Conservation (phyloP, 306 rosid species). For the Sechiopsis laciniata region DNA sequence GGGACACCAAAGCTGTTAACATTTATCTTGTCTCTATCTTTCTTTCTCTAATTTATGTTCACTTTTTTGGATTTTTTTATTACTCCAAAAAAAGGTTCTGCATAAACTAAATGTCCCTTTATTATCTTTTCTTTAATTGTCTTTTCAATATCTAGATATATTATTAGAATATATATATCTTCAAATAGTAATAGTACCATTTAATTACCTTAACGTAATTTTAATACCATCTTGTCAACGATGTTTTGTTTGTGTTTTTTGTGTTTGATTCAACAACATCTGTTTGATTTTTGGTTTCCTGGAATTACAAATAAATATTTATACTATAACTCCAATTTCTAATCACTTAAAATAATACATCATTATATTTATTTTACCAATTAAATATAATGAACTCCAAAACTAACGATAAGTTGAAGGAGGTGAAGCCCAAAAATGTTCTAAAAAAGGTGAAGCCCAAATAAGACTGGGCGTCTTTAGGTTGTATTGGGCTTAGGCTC, state of each 20-base stretch:
- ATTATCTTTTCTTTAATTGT: not conserved
- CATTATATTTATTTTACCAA: too few relatives aligned
- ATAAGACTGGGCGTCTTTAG: not conserved
- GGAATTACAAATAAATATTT: too few relatives aligned
- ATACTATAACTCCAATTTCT: too few relatives aligned
- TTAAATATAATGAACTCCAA: not conserved
- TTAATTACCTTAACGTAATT: not conserved
- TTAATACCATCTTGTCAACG: not conserved
- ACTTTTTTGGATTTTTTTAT: conserved; percentile 1
- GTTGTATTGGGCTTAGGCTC: not conserved
- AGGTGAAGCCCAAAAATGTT: not conserved
- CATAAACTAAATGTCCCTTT: not conserved
- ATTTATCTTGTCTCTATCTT: not conserved
- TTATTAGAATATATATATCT: not conserved
- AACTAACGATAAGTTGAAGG: not conserved
- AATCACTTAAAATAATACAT: too few relatives aligned
- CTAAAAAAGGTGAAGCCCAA: not conserved
- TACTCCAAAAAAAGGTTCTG: not conserved
- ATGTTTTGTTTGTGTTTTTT: not conserved
- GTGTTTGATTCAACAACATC: too few relatives aligned
- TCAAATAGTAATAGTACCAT: not conserved
- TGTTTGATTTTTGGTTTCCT: too few relatives aligned
- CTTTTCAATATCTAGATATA: not conserved
- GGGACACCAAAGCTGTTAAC: conserved; percentile 12
- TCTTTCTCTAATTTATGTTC: not conserved